phyloP scores from a whole-genome alignment of 2,329 filamentous ascomycete genomes.

The Periconia sp. region DNA sequence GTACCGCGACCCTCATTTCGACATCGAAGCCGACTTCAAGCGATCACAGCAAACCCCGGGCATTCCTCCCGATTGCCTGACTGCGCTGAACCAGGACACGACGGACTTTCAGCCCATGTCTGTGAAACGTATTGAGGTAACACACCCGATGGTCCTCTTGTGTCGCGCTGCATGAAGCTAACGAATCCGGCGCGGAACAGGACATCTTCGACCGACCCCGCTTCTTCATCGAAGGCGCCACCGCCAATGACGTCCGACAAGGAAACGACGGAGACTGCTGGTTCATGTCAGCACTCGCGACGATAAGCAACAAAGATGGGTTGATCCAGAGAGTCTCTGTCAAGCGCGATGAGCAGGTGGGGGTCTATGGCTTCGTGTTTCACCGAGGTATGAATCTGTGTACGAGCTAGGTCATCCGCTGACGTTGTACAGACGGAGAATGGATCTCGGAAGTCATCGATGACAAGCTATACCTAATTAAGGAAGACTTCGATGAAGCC shows the following conservation, averaged over 20 bases:
- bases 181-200: conserved; percentile 47
- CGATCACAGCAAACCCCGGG: conserved; percentile 38
- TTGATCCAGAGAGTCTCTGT: conserved; percentile 78
- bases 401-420: conserved; percentile 20
- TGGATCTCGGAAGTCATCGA: conserved; percentile 93
- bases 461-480: conserved; percentile 85
- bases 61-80: conserved; percentile 55
- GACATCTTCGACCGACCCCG: conserved; percentile 79
- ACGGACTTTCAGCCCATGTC: conserved; percentile 66
- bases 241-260: conserved; percentile 78
- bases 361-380: conserved; percentile 87
- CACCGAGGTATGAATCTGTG: conserved; percentile 61
- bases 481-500: conserved; percentile 78
- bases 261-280: conserved; percentile 83
- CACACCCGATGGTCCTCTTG: conserved; percentile 1
- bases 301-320: conserved; percentile 73
- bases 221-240: conserved; percentile 80
- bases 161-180: conserved; percentile 17
- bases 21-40: conserved; percentile 80
- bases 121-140: conserved; percentile 71
- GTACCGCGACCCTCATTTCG: conserved; percentile 86
- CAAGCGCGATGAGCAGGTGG: conserved; percentile 72
- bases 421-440: conserved; percentile 68
- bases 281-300: conserved; percentile 81
- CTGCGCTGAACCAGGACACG: conserved; percentile 51